Percentiles rank a stretch among this genome's conserved stretches.
These are phyloP conservation scores for Colletotrichum chrysophilum DNA, from an alignment of 2,329 filamentous ascomycete species.

Conservation along the genomic window DNA sequence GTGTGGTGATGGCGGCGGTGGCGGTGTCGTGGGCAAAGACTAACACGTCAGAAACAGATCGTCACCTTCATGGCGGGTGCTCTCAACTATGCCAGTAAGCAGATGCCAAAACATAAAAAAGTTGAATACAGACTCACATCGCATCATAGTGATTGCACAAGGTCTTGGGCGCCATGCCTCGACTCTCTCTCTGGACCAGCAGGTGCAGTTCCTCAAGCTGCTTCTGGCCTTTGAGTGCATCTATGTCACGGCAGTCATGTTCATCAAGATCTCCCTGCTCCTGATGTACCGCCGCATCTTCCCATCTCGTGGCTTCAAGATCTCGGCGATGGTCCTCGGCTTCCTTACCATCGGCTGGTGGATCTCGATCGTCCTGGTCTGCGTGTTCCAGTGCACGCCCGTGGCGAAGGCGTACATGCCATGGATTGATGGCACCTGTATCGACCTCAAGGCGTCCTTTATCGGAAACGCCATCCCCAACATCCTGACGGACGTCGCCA, in stretches of 20 bases:
- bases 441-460: slow-evolving; percentile 42
- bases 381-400: slow-evolving; percentile 45
- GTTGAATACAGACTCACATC: not conserved
- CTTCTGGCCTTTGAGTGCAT: slow-evolving; percentile 12
- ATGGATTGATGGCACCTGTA: slow-evolving; percentile 39
- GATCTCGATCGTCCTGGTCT: slow-evolving; percentile 28
- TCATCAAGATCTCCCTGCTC: slow-evolving; percentile 20
- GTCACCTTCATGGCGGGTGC: slow-evolving; percentile 6
- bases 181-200: not conserved
- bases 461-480: slow-evolving; percentile 50
- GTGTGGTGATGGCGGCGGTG: no score
- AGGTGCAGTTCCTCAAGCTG: slow-evolving; percentile 13
- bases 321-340: slow-evolving; percentile 12
- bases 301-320: not conserved
- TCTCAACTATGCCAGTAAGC: slow-evolving; percentile 18
- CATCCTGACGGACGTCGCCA: slow-evolving; percentile 41
- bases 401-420: slow-evolving; percentile 39
- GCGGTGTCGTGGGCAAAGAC: not conserved
- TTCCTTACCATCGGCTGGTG: slow-evolving; percentile 16
- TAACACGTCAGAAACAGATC: not conserved
- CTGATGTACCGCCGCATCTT: slow-evolving; percentile 23
- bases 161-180: slow-evolving; percentile 12
- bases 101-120: not conserved
- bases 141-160: slow-evolving; percentile 1
- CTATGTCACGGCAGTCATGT: slow-evolving; percentile 14